phyloP scores from a whole-genome alignment of 441 rosid genomes.

The Populus hybrid region DNA sequence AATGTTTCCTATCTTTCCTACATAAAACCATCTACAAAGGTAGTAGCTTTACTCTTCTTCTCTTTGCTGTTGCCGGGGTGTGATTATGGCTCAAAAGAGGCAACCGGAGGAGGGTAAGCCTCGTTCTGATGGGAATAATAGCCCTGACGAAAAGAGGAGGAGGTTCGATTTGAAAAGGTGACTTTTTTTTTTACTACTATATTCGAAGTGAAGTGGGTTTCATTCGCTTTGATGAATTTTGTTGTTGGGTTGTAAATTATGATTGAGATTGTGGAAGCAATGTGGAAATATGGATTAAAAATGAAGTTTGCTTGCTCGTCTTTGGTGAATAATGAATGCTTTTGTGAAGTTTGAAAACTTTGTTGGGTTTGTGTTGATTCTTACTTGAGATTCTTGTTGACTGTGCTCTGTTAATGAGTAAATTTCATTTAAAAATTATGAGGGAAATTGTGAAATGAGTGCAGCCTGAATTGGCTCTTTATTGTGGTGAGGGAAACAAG shows the following conservation, averaged over 20 bases:
- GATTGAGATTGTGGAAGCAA: constrained; percentile 1
- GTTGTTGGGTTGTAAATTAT: background rate
- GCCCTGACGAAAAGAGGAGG: constrained; percentile 64
- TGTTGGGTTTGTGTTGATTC: background rate
- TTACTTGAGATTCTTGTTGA: constrained; percentile 1
- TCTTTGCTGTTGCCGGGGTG: background rate
- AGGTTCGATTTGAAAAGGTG: constrained; percentile 54
- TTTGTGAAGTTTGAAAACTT: background rate
- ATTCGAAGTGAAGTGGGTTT: background rate
- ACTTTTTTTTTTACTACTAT: background rate
- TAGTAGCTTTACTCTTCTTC: background rate
- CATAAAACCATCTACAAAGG: constrained; percentile 11
- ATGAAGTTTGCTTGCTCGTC: background rate
- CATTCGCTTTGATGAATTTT: background rate
- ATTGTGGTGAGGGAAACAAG: background rate
- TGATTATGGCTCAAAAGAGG: constrained; percentile 79
- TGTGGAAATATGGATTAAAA: background rate
- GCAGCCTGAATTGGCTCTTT: background rate
- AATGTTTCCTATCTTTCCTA: background rate
- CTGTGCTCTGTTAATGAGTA: background rate
- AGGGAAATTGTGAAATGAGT: background rate
- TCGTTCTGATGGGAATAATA: constrained; percentile 34
- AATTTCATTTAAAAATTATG: background rate
- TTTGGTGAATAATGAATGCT: background rate
- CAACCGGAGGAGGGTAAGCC: constrained; percentile 63